A percentile compares a stretch with the other conserved stretches of the same genome.
Conservation (phyloP, 2,329 filamentous ascomycete genomes). For the Pseudonectria foliicola region DNA sequence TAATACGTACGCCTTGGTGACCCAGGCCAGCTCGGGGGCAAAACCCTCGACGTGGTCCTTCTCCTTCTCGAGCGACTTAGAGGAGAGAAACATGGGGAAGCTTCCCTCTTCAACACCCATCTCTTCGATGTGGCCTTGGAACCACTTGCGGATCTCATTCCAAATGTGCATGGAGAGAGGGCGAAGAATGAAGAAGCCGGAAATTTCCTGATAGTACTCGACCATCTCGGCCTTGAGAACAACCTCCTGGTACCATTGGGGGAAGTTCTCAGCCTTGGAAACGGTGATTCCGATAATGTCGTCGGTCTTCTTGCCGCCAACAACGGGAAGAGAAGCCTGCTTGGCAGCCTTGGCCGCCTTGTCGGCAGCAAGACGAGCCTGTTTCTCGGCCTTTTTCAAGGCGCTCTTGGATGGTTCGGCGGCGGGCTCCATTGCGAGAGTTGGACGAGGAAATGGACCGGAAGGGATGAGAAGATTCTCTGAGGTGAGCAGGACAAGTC, state of each 20-base stretch:
- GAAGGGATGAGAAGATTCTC: not conserved
- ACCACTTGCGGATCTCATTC: constrained; percentile 60
- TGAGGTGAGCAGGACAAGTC: not conserved
- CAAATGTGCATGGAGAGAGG: constrained; percentile 61
- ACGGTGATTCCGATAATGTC: constrained; percentile 84
- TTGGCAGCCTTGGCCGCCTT: constrained; percentile 58
- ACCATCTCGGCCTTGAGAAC: constrained; percentile 96
- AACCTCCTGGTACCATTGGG: constrained; percentile 96
- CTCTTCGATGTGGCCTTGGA: constrained; percentile 70
- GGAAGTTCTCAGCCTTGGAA: constrained; percentile 78
- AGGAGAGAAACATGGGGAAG: constrained; percentile 92
- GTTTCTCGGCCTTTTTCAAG: constrained; percentile 59
- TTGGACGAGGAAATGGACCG: constrained; percentile 1
- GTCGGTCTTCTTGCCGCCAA: constrained; percentile 53
- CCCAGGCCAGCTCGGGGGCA: constrained; percentile 85
- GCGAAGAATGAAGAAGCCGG: constrained; percentile 93
- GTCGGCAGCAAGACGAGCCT: constrained; percentile 52
- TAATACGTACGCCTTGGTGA: constrained; percentile 75
- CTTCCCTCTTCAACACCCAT: constrained; percentile 93
- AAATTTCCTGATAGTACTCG: constrained; percentile 90
- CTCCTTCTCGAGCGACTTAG: constrained; percentile 79
- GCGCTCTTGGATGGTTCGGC: constrained; percentile 51
- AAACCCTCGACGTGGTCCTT: constrained; percentile 99
- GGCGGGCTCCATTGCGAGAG: constrained; percentile 24
- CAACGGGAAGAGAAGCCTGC: constrained; percentile 42